Conservation (phyloP, 2,329 filamentous ascomycete genomes). For the Penicillium concentricum region DNA sequence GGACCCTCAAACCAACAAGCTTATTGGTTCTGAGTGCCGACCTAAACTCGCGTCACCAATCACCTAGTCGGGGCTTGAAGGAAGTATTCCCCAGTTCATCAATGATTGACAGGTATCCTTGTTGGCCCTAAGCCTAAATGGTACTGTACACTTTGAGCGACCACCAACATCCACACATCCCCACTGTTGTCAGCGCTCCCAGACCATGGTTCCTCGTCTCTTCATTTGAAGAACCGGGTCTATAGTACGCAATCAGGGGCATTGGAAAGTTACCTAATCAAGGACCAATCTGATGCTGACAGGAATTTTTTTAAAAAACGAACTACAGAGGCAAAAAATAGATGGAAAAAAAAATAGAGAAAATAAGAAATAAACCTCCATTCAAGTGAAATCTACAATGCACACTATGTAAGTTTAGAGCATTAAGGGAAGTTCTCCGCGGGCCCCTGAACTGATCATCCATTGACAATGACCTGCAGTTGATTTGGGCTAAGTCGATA, state of each 20-base stretch:
- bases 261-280: slow-evolving; percentile 14
- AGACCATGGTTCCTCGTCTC: slow-evolving; percentile 28
- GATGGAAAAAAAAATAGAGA: neutral
- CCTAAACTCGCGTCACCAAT: slow-evolving; percentile 23
- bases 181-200: slow-evolving; percentile 27
- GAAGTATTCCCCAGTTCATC: slow-evolving; percentile 27
- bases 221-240: slow-evolving; percentile 27
- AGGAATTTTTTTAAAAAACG: neutral
- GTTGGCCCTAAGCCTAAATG: slow-evolving; percentile 17
- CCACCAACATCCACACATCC: slow-evolving; percentile 17
- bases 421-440: slow-evolving; percentile 15
- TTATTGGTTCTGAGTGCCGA: slow-evolving; percentile 23
- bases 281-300: neutral
- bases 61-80: slow-evolving; percentile 12
- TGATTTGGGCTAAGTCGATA: slow-evolving; percentile 26
- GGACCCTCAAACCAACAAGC: slow-evolving; percentile 17
- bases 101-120: slow-evolving; percentile 25
- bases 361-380: neutral
- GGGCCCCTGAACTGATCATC: slow-evolving; percentile 24
- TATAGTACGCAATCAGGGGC: slow-evolving; percentile 29
- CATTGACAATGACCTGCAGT: slow-evolving; percentile 22
- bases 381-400: neutral
- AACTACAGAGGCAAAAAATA: neutral
- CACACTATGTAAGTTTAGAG: neutral
- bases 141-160: slow-evolving; percentile 1